Evolutionary conservation across 768 basidiomycete species (phyloP), one percentile per base, ranked within the genome.

Genomic region (Coprinellus aureogranulatus): DNA sequence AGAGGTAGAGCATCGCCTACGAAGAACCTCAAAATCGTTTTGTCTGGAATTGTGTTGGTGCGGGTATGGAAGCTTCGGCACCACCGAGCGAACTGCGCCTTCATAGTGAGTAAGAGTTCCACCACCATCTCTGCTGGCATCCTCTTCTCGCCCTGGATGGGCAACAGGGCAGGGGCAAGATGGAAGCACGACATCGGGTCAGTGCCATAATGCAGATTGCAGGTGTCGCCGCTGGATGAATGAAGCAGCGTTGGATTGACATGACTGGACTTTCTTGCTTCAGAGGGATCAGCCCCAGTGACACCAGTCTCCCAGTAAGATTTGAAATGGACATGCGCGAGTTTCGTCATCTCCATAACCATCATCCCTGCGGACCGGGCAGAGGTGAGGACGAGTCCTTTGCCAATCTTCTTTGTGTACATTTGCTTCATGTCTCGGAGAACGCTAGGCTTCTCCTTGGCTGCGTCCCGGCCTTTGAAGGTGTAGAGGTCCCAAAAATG

Each of bases 171-270:
- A 16, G 68, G 59, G 1, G 74, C 73, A 20, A 78, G 69, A 59
- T 81, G 79, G 62, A 82, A 82, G 9, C 71, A 58, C 3, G 65
- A 20, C 3, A 78, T 57, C 3, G 78, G 81, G 56, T 79, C 73
- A 1, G 75, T 75, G 5, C 74, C 78, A 57, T 80, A 77, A 53
- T 82, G 78, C 1, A 79, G 69, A 18, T 68, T 63, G 58, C 72
- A 81, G 2, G 64, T 71, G 57, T 68, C 64, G 10, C 79, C 79
- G 18, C 62, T 66, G 9, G 68, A 62, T 2, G 75, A 75, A 60
- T 77, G 79, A 0, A 72, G 70, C 49, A 81, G 81, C 0, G 77
- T 78, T 3, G 81, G 81, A 59, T 83, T 83, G 34, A 76, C 51
- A 26, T 71, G 56, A 5, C 62, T 74, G 1, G 72, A 68, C 5